These are phyloP conservation scores for Lentithecium fluviatile DNA, from an alignment of 495 filamentous ascomycete species.

Conservation along the genomic window DNA sequence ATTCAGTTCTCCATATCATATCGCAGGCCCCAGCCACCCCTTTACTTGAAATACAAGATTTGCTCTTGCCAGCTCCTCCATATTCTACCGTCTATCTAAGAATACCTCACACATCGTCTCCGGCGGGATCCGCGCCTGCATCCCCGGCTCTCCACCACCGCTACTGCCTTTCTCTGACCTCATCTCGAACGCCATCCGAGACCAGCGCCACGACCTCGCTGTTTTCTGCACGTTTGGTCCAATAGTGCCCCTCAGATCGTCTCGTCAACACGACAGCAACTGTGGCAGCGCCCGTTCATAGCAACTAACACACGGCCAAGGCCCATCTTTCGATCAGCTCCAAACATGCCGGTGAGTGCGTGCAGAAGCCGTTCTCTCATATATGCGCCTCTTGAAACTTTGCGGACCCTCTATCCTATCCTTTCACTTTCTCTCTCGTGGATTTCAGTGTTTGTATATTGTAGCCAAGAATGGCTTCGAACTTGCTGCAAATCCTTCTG, in stretches of 20 bases:
- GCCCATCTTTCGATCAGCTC: not conserved
- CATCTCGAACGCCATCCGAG: not conserved
- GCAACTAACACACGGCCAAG: not conserved
- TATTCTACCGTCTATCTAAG: too few species aligned
- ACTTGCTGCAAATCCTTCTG: not conserved
- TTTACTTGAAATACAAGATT: too few species aligned
- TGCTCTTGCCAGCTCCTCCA: too few species aligned
- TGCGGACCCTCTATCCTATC: not conserved
- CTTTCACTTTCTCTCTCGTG: not conserved
- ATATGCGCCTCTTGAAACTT: not conserved
- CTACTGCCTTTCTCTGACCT: not conserved
- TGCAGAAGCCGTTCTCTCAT: not conserved
- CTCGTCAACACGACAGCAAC: not conserved
- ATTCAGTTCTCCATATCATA: too few species aligned
- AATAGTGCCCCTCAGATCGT: not conserved
- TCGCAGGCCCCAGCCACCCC: too few species aligned
- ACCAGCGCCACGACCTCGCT: not conserved
- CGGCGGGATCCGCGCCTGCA: not conserved
- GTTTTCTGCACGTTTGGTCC: not conserved
- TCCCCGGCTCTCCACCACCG: not conserved
- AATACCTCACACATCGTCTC: too few species aligned
- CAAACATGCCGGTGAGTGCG: constrained; percentile 8
- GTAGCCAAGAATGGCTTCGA: not conserved
- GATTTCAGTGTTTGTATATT: too few species aligned
- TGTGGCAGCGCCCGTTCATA: not conserved